These are phyloP conservation scores for Globisporangium takayamanum DNA, from an alignment of 352 stramenopile genomes.

Conservation along the genomic window DNA sequence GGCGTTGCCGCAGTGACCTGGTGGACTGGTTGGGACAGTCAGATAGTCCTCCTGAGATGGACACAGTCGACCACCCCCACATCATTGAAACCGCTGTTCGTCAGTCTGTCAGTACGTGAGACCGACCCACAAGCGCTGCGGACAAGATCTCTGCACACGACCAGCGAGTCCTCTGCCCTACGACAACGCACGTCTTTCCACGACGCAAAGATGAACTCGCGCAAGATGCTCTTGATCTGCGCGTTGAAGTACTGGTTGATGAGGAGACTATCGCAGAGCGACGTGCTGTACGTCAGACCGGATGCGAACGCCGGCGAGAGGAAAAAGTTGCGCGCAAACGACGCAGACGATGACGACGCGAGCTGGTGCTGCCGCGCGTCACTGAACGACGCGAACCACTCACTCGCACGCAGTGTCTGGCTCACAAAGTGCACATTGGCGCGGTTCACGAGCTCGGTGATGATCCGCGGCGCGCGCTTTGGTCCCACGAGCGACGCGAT, in stretches of 20 bases:
- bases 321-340: constrained; percentile 75
- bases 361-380: constrained; percentile 22
- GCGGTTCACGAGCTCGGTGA: constrained; percentile 76
- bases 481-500: constrained; percentile 64
- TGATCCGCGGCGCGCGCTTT: constrained; percentile 47
- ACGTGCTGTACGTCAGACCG: constrained; percentile 81
- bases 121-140: no score
- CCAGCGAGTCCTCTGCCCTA: no score
- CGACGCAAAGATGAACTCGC: constrained; percentile 82
- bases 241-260: constrained; percentile 88
- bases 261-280: constrained; percentile 77
- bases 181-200: constrained; percentile 40
- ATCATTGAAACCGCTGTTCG: no score
- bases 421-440: constrained; percentile 81
- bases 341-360: constrained; percentile 38
- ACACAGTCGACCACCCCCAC: background rate
- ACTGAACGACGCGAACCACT: constrained; percentile 47
- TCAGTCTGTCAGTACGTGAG: no score
- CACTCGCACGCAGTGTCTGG: constrained; percentile 60
- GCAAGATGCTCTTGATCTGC: constrained; percentile 83
- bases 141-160: no score
- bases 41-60: constrained; percentile 29
- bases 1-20: constrained; percentile 1
- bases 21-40: constrained; percentile 16
- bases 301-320: constrained; percentile 76